These are phyloP conservation scores for slime mould (Dictyostelium discoideum) DNA, from an alignment of 78 protist species.

Conservation along the genomic window DNA sequence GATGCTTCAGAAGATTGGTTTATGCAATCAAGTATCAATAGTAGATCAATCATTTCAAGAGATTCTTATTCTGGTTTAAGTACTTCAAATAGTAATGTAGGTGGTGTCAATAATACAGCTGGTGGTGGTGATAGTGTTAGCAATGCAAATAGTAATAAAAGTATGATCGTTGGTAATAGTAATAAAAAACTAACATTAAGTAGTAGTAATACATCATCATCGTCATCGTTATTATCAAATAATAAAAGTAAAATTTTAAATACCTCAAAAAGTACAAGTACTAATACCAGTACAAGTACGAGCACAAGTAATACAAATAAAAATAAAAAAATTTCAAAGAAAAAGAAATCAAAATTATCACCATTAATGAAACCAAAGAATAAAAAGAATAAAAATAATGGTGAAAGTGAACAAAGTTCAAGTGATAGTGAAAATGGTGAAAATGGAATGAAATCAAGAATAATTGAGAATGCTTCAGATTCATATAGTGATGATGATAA, in stretches of 20 bases:
- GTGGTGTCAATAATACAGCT: neutral
- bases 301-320: neutral
- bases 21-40: conserved; percentile 25
- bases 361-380: neutral
- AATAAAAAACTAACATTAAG: neutral
- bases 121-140: neutral
- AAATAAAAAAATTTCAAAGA: neutral
- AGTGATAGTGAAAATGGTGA: conserved; percentile 13
- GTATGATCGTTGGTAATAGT: neutral
- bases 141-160: neutral
- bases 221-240: neutral
- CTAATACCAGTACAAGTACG: neutral
- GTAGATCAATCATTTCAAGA: conserved; percentile 32
- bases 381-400: neutral
- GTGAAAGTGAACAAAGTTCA: neutral
- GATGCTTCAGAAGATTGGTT: conserved; percentile 77
- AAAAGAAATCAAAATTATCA: neutral
- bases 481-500: neutral
- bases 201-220: neutral
- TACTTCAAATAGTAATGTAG: neutral
- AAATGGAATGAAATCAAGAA: neutral
- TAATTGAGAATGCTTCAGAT: neutral
- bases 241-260: neutral
- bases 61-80: neutral
- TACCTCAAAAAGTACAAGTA: neutral